Percentiles rank a stretch among this genome's conserved stretches.
phyloP scores from a whole-genome alignment of 306 rosid species.

The Acacia melanoxylon region DNA sequence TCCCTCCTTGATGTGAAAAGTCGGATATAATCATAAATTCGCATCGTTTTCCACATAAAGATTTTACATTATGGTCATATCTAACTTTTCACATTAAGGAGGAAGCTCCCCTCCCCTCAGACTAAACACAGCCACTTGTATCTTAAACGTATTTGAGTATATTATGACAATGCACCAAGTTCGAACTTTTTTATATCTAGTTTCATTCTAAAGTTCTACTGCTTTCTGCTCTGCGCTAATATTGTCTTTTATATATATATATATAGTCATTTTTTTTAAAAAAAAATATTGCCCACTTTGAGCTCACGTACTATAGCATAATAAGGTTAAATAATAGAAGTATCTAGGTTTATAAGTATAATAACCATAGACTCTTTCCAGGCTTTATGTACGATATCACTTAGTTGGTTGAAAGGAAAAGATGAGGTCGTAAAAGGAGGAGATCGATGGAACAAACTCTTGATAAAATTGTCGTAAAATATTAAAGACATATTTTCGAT shows the following conservation, averaged over 20 bases:
- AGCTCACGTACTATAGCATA: background rate
- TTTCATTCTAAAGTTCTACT: background rate
- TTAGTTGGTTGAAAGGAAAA: background rate
- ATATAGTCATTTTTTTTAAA: background rate
- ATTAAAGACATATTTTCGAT: background rate
- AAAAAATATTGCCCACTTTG: background rate
- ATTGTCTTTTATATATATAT: background rate
- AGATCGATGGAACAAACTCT: background rate
- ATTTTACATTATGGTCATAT: no score
- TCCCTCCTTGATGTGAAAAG: no score
- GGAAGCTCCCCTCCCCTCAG: no score
- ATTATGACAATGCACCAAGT: no score
- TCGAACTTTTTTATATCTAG: background rate
- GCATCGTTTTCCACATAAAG: no score
- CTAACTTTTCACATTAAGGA: no score
- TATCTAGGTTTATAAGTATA: background rate
- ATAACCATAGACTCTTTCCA: background rate
- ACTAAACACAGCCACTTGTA: no score
- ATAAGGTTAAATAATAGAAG: no score
- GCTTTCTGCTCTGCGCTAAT: background rate
- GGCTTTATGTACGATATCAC: background rate
- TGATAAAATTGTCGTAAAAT: background rate
- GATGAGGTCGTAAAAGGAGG: background rate
- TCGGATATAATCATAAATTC: no score
- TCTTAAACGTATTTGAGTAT: no score